Evolutionary conservation across 257 asterid species (phyloP).

Genomic region (Mentha longifolia): DNA sequence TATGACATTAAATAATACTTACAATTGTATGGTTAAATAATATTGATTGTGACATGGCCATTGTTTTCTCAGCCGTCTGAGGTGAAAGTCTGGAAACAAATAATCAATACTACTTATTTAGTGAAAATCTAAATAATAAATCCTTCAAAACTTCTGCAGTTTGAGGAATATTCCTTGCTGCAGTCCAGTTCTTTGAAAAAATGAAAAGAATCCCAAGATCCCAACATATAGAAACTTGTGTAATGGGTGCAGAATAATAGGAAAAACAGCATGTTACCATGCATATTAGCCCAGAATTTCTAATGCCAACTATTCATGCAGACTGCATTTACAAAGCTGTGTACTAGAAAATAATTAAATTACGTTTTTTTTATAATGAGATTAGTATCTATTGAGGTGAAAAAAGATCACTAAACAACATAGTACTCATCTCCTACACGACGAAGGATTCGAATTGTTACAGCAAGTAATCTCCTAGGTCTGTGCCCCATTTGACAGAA

Average conservation of each 20-base stretch:
- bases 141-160: background rate
- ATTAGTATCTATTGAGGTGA: background rate
- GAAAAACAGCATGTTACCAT: background rate
- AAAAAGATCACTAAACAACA: background rate
- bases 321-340: conserved; percentile 28
- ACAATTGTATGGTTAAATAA: too few relatives aligned
- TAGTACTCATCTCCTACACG: conserved; percentile 36
- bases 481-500: conserved; percentile 10
- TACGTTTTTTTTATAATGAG: background rate
- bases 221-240: too few relatives aligned
- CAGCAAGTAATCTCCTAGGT: conserved; percentile 29
- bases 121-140: background rate
- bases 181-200: background rate
- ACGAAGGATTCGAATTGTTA: background rate
- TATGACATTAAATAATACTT: too few relatives aligned
- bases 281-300: background rate
- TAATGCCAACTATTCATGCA: conserved; percentile 21
- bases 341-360: background rate
- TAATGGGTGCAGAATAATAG: too few relatives aligned
- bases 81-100: conserved; percentile 4
- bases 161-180: background rate
- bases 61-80: conserved; percentile 46
- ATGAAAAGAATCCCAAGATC: background rate
- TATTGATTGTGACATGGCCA: background rate
- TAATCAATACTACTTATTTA: too few relatives aligned